phyloP scores from a whole-genome alignment of 495 filamentous ascomycete genomes.

The Rusavskia elegans region DNA sequence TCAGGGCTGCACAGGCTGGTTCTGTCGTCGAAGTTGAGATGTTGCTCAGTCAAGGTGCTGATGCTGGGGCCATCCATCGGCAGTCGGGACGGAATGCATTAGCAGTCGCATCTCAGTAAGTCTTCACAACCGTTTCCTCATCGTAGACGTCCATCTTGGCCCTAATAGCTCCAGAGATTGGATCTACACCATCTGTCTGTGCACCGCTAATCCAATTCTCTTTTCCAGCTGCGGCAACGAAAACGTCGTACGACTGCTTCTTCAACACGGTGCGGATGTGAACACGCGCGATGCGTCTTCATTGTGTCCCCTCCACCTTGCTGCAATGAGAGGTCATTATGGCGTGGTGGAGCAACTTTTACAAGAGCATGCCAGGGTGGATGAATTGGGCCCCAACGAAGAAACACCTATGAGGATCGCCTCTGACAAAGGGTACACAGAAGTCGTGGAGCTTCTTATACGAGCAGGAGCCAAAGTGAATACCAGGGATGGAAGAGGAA shows the following conservation, averaged over 20 bases:
- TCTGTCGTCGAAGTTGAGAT: constrained; percentile 23
- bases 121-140: background rate
- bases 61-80: constrained; percentile 24
- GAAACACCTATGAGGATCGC: constrained; percentile 26
- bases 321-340: constrained; percentile 27
- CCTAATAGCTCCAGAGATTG: background rate
- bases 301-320: constrained; percentile 20
- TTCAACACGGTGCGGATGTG: constrained; percentile 22
- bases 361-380: constrained; percentile 17
- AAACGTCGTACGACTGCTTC: constrained; percentile 24
- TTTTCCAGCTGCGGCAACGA: constrained; percentile 22
- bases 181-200: background rate
- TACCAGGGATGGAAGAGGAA: constrained; percentile 21
- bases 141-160: background rate
- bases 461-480: constrained; percentile 22
- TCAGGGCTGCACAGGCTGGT: constrained; percentile 26
- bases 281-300: constrained; percentile 20
- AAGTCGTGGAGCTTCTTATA: constrained; percentile 11
- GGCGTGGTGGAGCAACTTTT: constrained; percentile 22
- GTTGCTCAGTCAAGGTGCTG: constrained; percentile 22
- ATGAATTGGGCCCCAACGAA: constrained; percentile 18
- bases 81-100: constrained; percentile 25
- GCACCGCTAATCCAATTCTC: background rate
- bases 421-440: constrained; percentile 17
- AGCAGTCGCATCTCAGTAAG: constrained; percentile 26